These are phyloP conservation scores for Helotiales sp. DNA, from an alignment of 2,329 filamentous ascomycete species.

Conservation along the genomic window DNA sequence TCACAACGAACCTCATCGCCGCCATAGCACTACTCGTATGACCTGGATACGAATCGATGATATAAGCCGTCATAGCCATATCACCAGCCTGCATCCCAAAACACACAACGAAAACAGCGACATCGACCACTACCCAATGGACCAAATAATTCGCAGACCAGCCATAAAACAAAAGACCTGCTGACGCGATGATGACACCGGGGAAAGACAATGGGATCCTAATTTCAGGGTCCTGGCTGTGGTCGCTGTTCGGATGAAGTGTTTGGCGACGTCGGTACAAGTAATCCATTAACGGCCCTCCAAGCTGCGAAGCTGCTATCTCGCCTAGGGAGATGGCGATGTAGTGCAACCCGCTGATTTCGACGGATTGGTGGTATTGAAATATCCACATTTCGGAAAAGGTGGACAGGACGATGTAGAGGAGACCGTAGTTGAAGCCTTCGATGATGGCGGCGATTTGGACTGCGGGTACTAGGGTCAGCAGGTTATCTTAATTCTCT, in stretches of 20 bases:
- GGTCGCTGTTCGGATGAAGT: constrained; percentile 58
- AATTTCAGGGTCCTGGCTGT: constrained; percentile 65
- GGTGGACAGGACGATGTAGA: constrained; percentile 62
- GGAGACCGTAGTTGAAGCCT: constrained; percentile 55
- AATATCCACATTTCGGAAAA: constrained; percentile 61
- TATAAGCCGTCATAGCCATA: constrained; percentile 48
- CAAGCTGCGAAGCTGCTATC: constrained; percentile 41
- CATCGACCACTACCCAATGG: constrained; percentile 60
- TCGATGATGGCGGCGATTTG: constrained; percentile 56
- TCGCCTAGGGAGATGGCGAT: constrained; percentile 53
- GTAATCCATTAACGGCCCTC: constrained; percentile 39
- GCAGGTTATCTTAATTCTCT: too few relatives aligned
- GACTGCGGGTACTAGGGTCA: too few relatives aligned
- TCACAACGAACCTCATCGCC: constrained; percentile 29
- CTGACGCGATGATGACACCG: constrained; percentile 57
- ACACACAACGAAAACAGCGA: constrained; percentile 55
- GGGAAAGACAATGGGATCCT: too few relatives aligned
- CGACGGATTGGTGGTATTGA: constrained; percentile 58
- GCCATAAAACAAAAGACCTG: constrained; percentile 61
- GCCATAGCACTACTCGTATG: constrained; percentile 48
- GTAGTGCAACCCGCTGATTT: constrained; percentile 61
- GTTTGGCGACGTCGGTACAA: constrained; percentile 14
- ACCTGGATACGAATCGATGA: constrained; percentile 54
- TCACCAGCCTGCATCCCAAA: constrained; percentile 47
- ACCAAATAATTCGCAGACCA: constrained; percentile 57